These are phyloP conservation scores for Sugiyamaella sp. DNA, from an alignment of 1,139 yeast genomes.

Conservation along the genomic window DNA sequence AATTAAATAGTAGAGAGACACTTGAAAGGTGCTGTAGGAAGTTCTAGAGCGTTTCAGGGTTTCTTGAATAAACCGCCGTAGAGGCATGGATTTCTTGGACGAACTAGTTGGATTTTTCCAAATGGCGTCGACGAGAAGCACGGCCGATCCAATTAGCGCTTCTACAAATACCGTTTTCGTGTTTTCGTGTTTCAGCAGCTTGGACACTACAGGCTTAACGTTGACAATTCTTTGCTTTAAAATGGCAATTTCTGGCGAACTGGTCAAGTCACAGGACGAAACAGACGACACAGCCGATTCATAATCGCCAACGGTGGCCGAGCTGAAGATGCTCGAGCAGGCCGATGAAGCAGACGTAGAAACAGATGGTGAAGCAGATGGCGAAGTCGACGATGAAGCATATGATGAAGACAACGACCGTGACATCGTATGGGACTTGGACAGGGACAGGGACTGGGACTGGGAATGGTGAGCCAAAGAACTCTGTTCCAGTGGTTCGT, in stretches of 20 bases:
- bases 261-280: slow-evolving; percentile 7
- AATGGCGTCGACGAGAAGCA: slow-evolving; percentile 41
- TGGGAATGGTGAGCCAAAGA: no score
- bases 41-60: slow-evolving; percentile 70
- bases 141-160: slow-evolving; percentile 43
- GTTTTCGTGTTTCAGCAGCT: slow-evolving; percentile 18
- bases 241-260: slow-evolving; percentile 14
- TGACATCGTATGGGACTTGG: no score
- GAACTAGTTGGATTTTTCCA: slow-evolving; percentile 38
- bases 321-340: slow-evolving; percentile 12
- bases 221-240: not conserved
- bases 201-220: slow-evolving; percentile 10
- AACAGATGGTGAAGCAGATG: not conserved
- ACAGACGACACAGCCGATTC: slow-evolving; percentile 11
- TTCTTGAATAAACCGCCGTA: slow-evolving; percentile 57
- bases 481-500: not conserved
- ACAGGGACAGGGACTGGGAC: no score
- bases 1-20: slow-evolving; percentile 64
- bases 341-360: slow-evolving; percentile 1
- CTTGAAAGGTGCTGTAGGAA: slow-evolving; percentile 64
- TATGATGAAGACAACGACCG: no score
- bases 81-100: slow-evolving; percentile 37
- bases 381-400: no score
- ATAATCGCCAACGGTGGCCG: slow-evolving; percentile 14
- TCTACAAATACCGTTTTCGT: slow-evolving; percentile 36